Evolutionary conservation across 2,329 filamentous ascomycete genomes (phyloP), one percentile per base, ranked within the genome.

Genomic region (Colletotrichum sp.): DNA sequence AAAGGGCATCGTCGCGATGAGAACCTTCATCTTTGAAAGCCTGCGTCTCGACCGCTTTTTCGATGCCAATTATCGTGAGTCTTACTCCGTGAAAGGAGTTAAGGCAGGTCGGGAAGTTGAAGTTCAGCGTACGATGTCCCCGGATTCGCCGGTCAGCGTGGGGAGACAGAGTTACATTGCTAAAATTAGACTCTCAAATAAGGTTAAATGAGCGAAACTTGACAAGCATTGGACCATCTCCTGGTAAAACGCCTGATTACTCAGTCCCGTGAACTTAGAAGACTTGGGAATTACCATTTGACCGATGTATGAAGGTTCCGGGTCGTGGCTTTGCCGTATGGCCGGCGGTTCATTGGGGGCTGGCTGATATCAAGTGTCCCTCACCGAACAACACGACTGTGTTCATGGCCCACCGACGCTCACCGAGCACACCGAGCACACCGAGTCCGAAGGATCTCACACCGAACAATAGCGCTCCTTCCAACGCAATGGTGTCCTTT

Each of bases 1-100:
- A 18, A 66, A 72, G 36, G 72, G 72, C 55, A 62, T 61, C 1
- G 72, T 71, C 14, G 72, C 69, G 36, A 74, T 72, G 61, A 74
- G 72, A 10, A 72, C 71, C 32, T 73, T 73, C 66, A 73, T 52
- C 10, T 21, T 73, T n/a, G 21, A n/a, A 2, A 4, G 32, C 13
- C 4, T 0, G n/a, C 3, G 10, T 32, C 26, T 24, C 12, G 0
- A 24, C n/a, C 10, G n/a, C 6, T 1, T 1, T 21, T 0, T 52
- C 5, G 0, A 13, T 21, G n/a, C n/a, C n/a, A 21, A 24, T 3
- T 52, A 13, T 21, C 2, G 12, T 52, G 6, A 24, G 43, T 7
- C 4, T 12, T 9, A 2, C 43, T 21, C 8, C 5, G 5, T n/a
- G 10, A 21, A 61, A 5, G 21, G 32, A 10, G n/a, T 7, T 63